Evolutionary conservation across 139 green algal species (phyloP).

Genomic region (Coelastrella sp.): DNA sequence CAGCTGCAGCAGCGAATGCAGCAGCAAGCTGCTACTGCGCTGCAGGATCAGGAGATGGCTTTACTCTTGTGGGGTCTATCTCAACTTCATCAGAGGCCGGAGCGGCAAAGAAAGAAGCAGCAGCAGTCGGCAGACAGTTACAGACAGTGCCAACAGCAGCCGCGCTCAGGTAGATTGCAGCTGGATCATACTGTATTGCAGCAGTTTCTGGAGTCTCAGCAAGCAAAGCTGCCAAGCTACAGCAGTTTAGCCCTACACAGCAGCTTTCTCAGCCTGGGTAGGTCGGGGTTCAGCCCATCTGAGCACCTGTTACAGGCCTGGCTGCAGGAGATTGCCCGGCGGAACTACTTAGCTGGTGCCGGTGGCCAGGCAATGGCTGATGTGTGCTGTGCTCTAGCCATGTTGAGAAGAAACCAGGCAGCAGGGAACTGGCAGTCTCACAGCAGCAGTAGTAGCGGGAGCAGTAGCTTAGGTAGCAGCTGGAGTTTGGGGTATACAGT

Average conservation of each 20-base stretch:
- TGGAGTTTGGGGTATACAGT: neutral
- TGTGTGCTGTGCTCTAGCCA: conserved; percentile 17
- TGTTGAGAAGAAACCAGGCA: neutral
- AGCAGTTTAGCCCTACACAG: conserved; percentile 11
- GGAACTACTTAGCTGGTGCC: conserved; percentile 15
- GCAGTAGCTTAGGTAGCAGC: neutral
- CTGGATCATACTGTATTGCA: neutral
- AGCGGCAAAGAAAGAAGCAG: too few species aligned
- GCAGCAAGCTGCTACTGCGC: neutral
- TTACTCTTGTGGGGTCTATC: conserved; percentile 11
- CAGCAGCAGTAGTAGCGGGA: neutral
- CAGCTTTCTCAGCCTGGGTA: conserved; percentile 1
- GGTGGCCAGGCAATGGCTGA: conserved; percentile 1
- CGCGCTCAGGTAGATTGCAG: neutral
- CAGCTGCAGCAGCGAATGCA: conserved; percentile 27
- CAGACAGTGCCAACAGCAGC: neutral
- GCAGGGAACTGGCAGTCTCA: neutral
- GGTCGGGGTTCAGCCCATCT: conserved; percentile 1
- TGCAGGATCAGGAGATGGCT: conserved; percentile 19
- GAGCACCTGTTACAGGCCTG: conserved; percentile 13
- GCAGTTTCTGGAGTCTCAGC: conserved; percentile 19
- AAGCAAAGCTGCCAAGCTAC: neutral
- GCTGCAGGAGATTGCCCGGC: conserved; percentile 34
- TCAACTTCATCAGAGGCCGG: neutral
- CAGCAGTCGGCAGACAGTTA: too few species aligned